Conservation (phyloP, 1,284 basidiomycete genomes). For the Ganoderma meredithae region DNA sequence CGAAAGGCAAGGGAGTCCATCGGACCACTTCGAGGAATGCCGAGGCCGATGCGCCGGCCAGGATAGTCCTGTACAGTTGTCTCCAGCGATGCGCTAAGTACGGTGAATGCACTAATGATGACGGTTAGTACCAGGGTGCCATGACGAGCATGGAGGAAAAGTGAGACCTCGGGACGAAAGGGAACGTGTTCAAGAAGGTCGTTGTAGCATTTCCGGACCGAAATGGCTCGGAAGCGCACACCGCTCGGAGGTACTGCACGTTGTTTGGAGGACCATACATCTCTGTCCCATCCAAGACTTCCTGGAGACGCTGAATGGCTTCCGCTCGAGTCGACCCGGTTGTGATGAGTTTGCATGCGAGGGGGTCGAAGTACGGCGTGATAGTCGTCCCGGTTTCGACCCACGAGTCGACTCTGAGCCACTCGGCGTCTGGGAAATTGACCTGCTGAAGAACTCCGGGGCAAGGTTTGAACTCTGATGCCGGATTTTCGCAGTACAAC, state of each 20-base stretch:
- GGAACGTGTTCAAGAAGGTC: slow-evolving; percentile 58
- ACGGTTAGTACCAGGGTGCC: background rate
- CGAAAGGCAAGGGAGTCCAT: slow-evolving; percentile 70
- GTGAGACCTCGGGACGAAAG: slow-evolving; percentile 51
- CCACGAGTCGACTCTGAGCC: slow-evolving; percentile 66
- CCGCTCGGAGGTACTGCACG: slow-evolving; percentile 55
- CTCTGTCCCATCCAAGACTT: slow-evolving; percentile 46
- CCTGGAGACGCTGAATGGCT: slow-evolving; percentile 48
- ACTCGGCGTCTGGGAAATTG: slow-evolving; percentile 48
- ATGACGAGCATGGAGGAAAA: background rate
- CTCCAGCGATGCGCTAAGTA: slow-evolving; percentile 65
- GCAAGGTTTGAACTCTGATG: slow-evolving; percentile 63
- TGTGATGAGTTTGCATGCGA: slow-evolving; percentile 63
- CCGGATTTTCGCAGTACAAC: slow-evolving; percentile 73
- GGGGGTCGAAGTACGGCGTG: slow-evolving; percentile 65
- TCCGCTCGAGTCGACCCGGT: slow-evolving; percentile 49
- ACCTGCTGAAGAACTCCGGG: slow-evolving; percentile 71
- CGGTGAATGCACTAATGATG: slow-evolving; percentile 55
- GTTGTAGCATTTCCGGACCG: slow-evolving; percentile 60
- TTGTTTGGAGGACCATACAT: slow-evolving; percentile 65
- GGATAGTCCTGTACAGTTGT: slow-evolving; percentile 73
- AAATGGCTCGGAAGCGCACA: slow-evolving; percentile 53
- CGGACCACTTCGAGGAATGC: slow-evolving; percentile 74
- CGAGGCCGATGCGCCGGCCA: slow-evolving; percentile 61
- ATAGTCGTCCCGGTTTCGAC: slow-evolving; percentile 57